Conservation (phyloP, 2,329 filamentous ascomycete genomes). For the Pyrenophora tritici-repentis region DNA sequence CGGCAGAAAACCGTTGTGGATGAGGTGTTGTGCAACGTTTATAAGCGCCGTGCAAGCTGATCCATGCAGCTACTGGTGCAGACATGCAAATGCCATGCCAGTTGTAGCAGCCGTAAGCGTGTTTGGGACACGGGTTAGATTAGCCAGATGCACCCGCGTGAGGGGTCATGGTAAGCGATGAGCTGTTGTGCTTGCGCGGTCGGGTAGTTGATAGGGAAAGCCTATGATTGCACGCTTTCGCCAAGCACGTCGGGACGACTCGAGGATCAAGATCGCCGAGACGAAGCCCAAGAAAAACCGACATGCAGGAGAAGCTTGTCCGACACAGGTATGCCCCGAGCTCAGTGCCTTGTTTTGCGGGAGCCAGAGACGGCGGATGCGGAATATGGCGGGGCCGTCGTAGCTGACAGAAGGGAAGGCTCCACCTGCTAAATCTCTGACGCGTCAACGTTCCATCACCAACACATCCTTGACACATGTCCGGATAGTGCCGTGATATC, state of each 20-base stretch:
- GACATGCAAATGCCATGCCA: slow-evolving; percentile 2
- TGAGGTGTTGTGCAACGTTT: slow-evolving; percentile 9
- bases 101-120: slow-evolving; percentile 6
- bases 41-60: slow-evolving; percentile 14
- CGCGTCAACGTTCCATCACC: neutral
- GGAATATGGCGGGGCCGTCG: no score
- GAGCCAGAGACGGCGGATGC: neutral
- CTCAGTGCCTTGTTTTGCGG: neutral
- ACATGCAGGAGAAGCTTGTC: slow-evolving; percentile 11
- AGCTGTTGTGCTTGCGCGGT: slow-evolving; percentile 7
- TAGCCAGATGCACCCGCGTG: slow-evolving; percentile 9
- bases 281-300: slow-evolving; percentile 7
- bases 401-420: no score
- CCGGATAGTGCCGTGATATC: no score
- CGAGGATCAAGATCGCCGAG: slow-evolving; percentile 8
- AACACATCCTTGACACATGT: no score
- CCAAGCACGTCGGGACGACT: neutral
- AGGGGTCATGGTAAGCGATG: slow-evolving; percentile 12
- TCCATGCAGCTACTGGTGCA: slow-evolving; percentile 9
- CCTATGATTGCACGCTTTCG: neutral
- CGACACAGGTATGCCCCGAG: slow-evolving; percentile 2
- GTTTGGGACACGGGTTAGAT: slow-evolving; percentile 5
- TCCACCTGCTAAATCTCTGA: no score
- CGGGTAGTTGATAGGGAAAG: slow-evolving; percentile 4
- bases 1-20: slow-evolving; percentile 6